Percentiles rank a stretch among this genome's conserved stretches.
Evolutionary conservation across 202 grass and related monocot genomes (phyloP).

Genomic region (Panicum hallii): DNA sequence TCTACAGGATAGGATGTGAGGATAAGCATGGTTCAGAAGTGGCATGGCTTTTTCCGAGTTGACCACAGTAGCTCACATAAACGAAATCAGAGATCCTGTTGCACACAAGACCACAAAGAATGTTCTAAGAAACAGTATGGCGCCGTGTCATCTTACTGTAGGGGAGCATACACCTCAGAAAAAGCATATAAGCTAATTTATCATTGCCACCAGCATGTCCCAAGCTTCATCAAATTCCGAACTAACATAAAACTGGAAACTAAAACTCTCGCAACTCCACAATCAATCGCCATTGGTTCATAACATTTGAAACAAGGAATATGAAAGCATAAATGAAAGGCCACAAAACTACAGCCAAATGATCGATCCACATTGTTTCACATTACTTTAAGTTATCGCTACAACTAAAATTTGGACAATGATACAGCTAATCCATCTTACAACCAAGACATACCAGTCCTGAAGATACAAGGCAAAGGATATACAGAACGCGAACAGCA

Average conservation of each 20-base stretch:
- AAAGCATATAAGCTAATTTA: not conserved
- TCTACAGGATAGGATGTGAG: not conserved
- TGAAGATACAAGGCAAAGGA: slow-evolving; percentile 41
- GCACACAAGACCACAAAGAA: not conserved
- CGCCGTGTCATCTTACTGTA: not conserved
- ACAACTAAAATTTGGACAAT: not conserved
- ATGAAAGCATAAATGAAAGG: not conserved
- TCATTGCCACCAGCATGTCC: not conserved
- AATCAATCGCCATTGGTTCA: not conserved
- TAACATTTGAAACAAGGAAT: not conserved
- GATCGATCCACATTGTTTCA: not conserved
- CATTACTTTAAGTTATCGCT: not conserved
- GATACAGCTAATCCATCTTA: slow-evolving; percentile 22
- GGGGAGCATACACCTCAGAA: not conserved
- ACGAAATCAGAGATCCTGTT: not conserved
- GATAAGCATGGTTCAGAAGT: not conserved
- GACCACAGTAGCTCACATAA: not conserved
- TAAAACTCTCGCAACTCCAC: not conserved
- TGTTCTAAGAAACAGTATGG: not conserved
- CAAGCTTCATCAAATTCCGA: not conserved
- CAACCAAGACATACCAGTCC: not conserved
- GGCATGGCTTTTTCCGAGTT: not conserved
- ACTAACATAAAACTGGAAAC: not conserved
- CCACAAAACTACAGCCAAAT: not conserved
- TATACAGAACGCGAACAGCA: slow-evolving; percentile 13